These are phyloP conservation scores for Saccharomyces hybrid DNA, from an alignment of 1,139 yeast genomes.

Conservation along the genomic window DNA sequence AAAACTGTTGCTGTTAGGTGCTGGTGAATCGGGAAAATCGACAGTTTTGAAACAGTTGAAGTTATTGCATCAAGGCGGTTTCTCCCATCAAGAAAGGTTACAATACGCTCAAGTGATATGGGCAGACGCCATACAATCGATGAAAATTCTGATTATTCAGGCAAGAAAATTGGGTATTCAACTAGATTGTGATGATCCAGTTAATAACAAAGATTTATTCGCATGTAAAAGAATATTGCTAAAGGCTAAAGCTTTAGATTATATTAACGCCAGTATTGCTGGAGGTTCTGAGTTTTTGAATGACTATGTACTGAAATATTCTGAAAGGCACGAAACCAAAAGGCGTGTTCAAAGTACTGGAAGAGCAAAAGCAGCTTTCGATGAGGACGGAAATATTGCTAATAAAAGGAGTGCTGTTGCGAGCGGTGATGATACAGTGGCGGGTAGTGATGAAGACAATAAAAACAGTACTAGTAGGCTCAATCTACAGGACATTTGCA, in stretches of 20 bases:
- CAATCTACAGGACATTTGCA: slow-evolving; percentile 27
- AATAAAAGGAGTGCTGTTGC: slow-evolving; percentile 4
- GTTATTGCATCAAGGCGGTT: slow-evolving; percentile 79
- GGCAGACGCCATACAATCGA: slow-evolving; percentile 85
- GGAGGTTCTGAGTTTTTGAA: slow-evolving; percentile 59
- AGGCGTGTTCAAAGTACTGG: slow-evolving; percentile 53
- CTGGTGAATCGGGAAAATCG: slow-evolving; percentile 95
- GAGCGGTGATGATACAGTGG: slow-evolving; percentile 8
- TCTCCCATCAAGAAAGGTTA: slow-evolving; percentile 65
- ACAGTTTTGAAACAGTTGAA: slow-evolving; percentile 90
- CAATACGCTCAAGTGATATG: slow-evolving; percentile 89
- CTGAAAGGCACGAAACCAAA: slow-evolving; percentile 45
- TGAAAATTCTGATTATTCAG: slow-evolving; percentile 72
- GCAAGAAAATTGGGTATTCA: slow-evolving; percentile 55
- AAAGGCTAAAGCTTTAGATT: slow-evolving; percentile 51
- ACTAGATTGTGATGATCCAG: slow-evolving; percentile 51
- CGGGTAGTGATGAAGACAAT: slow-evolving; percentile 1
- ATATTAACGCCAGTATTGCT: slow-evolving; percentile 56
- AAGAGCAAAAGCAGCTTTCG: slow-evolving; percentile 37
- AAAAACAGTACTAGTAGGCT: slow-evolving; percentile 7
- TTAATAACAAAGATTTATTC: slow-evolving; percentile 37
- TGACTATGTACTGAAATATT: slow-evolving; percentile 57
- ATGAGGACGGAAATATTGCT: slow-evolving; percentile 32
- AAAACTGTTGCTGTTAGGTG: slow-evolving; percentile 71
- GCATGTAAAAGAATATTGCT: slow-evolving; percentile 44